Conservation (phyloP, 345 rosid genomes). For the Lumnitzera racemosa region DNA sequence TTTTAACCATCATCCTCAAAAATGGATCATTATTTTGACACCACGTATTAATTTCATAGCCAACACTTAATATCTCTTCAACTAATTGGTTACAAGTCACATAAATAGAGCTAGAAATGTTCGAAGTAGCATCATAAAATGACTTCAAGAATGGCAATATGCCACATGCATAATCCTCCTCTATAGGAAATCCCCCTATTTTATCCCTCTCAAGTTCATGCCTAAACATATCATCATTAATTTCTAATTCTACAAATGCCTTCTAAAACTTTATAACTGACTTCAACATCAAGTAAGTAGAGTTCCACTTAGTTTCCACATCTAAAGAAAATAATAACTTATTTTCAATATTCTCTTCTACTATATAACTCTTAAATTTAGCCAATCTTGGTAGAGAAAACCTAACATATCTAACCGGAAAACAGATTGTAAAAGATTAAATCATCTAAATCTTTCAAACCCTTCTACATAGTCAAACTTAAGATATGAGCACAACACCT, state of each 20-base stretch:
- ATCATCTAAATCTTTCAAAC: constrained; percentile 1
- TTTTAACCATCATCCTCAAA: neutral
- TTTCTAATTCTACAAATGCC: constrained; percentile 6
- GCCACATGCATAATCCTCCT: constrained; percentile 1
- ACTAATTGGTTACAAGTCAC: too few species aligned
- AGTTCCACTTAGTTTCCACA: too few species aligned
- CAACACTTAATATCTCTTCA: neutral
- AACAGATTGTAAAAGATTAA: neutral
- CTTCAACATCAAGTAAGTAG: constrained; percentile 1
- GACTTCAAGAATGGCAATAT: neutral
- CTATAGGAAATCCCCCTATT: neutral
- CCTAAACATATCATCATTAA: neutral
- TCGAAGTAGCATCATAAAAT: too few species aligned
- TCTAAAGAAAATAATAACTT: too few species aligned
- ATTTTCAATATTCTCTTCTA: too few species aligned
- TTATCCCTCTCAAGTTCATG: neutral
- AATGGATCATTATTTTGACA: neutral
- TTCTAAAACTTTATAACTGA: neutral
- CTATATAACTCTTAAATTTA: neutral
- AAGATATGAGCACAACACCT: constrained; percentile 4
- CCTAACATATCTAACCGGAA: neutral
- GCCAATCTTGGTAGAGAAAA: neutral
- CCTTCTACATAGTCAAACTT: constrained; percentile 1
- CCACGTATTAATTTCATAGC: neutral
- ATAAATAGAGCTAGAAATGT: too few species aligned